phyloP scores from a whole-genome alignment of 2,329 filamentous ascomycete species.

The Davidsoniella virescens region DNA sequence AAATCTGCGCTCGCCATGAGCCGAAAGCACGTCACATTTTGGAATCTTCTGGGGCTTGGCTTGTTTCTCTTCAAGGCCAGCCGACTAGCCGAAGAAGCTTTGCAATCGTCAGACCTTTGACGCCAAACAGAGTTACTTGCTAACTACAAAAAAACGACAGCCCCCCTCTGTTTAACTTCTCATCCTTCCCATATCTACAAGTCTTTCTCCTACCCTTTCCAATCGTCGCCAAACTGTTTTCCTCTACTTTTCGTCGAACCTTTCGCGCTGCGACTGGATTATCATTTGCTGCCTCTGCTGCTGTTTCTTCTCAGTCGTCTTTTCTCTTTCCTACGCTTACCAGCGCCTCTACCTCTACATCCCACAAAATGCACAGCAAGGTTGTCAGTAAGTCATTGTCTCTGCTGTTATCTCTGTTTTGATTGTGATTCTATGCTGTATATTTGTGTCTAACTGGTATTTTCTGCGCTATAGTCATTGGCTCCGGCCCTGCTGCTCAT shows the following conservation, averaged over 20 bases:
- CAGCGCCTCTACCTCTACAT: background rate
- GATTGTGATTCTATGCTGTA: background rate
- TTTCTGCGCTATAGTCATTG: constrained; percentile 41
- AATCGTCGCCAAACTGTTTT: constrained; percentile 71
- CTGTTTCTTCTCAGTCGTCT: constrained; percentile 16
- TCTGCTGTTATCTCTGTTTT: background rate
- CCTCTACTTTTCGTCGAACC: constrained; percentile 60
- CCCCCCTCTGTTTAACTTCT: background rate
- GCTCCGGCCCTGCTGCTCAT: constrained; percentile 93
- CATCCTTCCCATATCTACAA: background rate
- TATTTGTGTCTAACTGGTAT: background rate
- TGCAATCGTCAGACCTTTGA: too few relatives aligned
- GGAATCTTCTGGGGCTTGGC: background rate
- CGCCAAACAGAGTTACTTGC: too few relatives aligned
- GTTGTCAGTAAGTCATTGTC: constrained; percentile 57
- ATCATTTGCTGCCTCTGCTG: constrained; percentile 52
- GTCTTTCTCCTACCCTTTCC: background rate
- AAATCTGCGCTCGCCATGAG: background rate
- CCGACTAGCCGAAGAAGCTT: too few relatives aligned
- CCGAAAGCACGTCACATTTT: background rate
- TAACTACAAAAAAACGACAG: background rate
- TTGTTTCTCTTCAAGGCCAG: background rate
- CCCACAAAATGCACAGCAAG: constrained; percentile 63
- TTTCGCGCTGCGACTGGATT: constrained; percentile 60
- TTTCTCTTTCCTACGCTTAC: constrained; percentile 1